Base-by-base conservation (phyloP, 306 rosid genomes). In the Fagus sylvatica region DNA sequence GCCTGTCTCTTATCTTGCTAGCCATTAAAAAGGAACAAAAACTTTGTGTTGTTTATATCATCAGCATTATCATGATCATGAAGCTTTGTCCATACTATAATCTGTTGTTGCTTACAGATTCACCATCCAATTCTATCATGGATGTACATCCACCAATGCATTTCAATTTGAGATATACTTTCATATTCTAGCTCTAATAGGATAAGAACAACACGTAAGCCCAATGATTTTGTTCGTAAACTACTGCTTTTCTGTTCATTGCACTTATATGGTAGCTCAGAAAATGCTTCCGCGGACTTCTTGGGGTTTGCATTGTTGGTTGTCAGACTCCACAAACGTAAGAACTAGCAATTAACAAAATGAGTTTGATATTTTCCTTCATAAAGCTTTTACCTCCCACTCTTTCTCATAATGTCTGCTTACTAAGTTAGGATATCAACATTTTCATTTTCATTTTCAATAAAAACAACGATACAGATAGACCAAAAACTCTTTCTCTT, bases 1-100 rank as follows among this genome's bases (percentile, higher is more conserved):
- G 28, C 32, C 48, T 53, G 46, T 46, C 60, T 57, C 40, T 70
- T 42, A 64, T 61, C 54, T 55, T 46, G 82, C 73, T 13, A 48
- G 28, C 78, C 68, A 74, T 39, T 48, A 74, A 56, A 51, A 72
- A 79, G 53, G 76, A 41, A 41, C 55, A 28, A 28, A 60, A 76
- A 76, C 78, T 74, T n/a, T 22, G 34, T 43, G 8, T 75, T 40
- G 33, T 73, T 82, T 7, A n/a, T 12, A 65, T 28, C 34, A 43
- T 46, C 79, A 39, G 46, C 9, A 28, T 62, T 42, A 19, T 49
- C 76, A 41, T 66, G 51, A 62, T 78, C 55, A 0, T 64, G 17
- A 60, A 51, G 62, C 73, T 41, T 59, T 53, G 17, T 59, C 64
- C 64, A 69, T 72, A 39, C 70, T 62, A 33, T 22, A 22, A 22